A percentile compares a stretch with the other conserved stretches of the same genome.
phyloP scores from a whole-genome alignment of 208 protist genomes.

The Angomonas ambiguus region DNA sequence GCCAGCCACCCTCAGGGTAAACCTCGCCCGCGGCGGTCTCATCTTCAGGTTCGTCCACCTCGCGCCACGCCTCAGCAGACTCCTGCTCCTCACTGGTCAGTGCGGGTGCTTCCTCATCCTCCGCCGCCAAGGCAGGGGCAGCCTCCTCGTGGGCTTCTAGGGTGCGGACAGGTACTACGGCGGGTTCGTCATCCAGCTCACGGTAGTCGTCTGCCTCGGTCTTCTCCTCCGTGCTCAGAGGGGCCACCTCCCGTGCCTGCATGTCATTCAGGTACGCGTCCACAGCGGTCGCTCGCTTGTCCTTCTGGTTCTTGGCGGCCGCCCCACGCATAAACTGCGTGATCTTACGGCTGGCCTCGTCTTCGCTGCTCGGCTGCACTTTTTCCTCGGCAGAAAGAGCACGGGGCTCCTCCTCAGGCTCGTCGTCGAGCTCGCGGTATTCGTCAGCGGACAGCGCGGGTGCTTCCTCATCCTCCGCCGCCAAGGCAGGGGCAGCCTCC shows the following conservation, averaged over 20 bases:
- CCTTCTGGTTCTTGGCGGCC: background rate
- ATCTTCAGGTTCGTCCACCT: constrained; percentile 6
- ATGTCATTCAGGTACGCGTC: constrained; percentile 2
- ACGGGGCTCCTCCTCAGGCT: background rate
- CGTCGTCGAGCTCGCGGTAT: no score
- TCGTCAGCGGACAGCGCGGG: no score
- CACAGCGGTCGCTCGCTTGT: constrained; percentile 2
- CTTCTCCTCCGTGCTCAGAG: background rate
- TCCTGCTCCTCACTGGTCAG: background rate
- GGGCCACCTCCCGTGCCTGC: constrained; percentile 3
- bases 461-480: no score
- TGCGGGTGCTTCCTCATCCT: constrained; percentile 7
- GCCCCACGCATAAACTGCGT: background rate
- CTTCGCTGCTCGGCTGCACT: background rate
- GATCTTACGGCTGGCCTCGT: background rate
- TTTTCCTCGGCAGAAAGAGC: background rate
- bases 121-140: background rate
- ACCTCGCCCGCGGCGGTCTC: background rate
- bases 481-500: no score
- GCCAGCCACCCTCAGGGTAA: background rate
- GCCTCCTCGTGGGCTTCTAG: constrained; percentile 5
- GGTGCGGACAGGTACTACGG: background rate
- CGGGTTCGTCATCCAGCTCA: background rate
- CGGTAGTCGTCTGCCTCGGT: background rate
- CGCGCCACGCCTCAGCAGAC: background rate